These are phyloP conservation scores for Danielozyma ontarioensis DNA, from an alignment of 805 yeast genomes.

Conservation along the genomic window DNA sequence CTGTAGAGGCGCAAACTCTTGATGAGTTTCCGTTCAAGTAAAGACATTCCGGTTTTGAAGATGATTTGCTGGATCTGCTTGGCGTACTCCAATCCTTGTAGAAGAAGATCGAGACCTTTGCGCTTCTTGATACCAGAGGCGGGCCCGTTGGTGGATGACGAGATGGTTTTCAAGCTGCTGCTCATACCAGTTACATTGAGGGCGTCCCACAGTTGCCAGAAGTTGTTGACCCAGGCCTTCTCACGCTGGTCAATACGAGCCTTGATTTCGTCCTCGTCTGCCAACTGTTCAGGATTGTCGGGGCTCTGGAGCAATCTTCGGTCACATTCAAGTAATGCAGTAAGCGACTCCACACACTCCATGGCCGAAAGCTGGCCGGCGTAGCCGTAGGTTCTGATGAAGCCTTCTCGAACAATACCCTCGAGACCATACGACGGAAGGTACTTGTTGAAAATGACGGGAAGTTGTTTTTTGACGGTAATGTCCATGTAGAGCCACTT, in stretches of 20 bases:
- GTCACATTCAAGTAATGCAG: slow-evolving; percentile 77
- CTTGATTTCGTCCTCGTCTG: slow-evolving; percentile 19
- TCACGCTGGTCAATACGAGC: slow-evolving; percentile 39
- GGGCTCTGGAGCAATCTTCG: slow-evolving; percentile 16
- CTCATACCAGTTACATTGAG: slow-evolving; percentile 32
- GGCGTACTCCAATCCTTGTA: slow-evolving; percentile 79
- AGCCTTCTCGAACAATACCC: slow-evolving; percentile 80
- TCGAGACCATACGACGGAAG: slow-evolving; percentile 75
- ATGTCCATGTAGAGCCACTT: slow-evolving; percentile 90
- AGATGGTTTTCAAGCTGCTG: slow-evolving; percentile 8
- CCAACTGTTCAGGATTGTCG: slow-evolving; percentile 3
- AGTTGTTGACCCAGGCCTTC: slow-evolving; percentile 68
- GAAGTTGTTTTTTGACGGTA: slow-evolving; percentile 66
- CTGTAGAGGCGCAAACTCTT: slow-evolving; percentile 77
- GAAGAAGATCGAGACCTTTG: slow-evolving; percentile 47
- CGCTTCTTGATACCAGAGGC: slow-evolving; percentile 18
- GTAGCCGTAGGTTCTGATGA: slow-evolving; percentile 80
- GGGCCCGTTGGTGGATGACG: slow-evolving; percentile 5
- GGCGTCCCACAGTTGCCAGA: slow-evolving; percentile 59
- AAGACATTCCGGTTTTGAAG: slow-evolving; percentile 84
- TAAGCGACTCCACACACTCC: slow-evolving; percentile 85
- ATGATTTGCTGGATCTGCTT: slow-evolving; percentile 75
- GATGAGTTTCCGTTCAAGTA: slow-evolving; percentile 75
- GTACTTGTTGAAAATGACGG: slow-evolving; percentile 62
- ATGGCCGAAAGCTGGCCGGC: slow-evolving; percentile 85